Conservation (phyloP, 139 green algal species). For the Coelastrella sp. region DNA sequence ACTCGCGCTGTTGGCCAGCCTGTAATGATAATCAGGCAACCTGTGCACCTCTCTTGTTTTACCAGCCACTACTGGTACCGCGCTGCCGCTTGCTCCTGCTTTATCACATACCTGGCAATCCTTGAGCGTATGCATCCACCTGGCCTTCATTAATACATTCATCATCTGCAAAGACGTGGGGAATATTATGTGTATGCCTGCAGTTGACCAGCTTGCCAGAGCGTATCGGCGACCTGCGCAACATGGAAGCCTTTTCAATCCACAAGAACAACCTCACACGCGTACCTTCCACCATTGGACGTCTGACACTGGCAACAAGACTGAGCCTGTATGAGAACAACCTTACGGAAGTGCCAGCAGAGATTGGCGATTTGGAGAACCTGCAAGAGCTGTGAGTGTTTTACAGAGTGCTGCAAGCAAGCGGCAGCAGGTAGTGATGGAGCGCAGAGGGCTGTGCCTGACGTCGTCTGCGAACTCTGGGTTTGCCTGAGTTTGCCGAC, state of each 20-base stretch:
- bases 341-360: conserved; percentile 37
- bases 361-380: conserved; percentile 44
- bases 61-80: no score
- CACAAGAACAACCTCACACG: conserved; percentile 24
- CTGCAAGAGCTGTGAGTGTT: conserved; percentile 44
- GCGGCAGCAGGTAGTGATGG: no score
- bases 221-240: not conserved
- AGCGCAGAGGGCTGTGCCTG: no score
- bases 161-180: not conserved
- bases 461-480: no score
- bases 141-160: no score
- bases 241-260: conserved; percentile 34
- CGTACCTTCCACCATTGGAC: not conserved
- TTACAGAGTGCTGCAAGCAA: not conserved
- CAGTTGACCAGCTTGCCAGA: conserved; percentile 11
- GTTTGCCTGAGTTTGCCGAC: no score
- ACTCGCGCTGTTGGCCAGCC: no score
- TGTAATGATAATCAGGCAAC: no score
- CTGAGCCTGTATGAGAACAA: conserved; percentile 56
- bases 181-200: not conserved
- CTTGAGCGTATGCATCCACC: no score
- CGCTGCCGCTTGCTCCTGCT: no score
- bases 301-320: not conserved
- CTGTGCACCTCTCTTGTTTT: no score
- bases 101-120: no score